These are phyloP conservation scores for Fulvia fulva DNA, from an alignment of 2,329 filamentous ascomycete species.

Conservation along the genomic window DNA sequence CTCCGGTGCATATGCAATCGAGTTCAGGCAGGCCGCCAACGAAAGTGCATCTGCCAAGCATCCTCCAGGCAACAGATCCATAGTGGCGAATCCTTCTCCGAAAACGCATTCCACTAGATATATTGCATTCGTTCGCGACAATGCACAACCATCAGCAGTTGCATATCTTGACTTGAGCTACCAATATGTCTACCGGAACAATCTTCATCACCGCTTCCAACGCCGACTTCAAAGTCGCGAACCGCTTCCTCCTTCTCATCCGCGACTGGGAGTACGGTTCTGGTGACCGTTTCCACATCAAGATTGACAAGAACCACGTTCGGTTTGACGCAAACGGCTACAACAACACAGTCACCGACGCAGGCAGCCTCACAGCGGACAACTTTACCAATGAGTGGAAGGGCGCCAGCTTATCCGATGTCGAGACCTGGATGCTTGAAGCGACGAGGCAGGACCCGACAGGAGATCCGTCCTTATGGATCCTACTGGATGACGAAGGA, in stretches of 20 bases:
- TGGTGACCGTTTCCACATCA: conserved; percentile 7
- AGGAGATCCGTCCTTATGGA: conserved; percentile 3
- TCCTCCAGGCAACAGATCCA: not conserved
- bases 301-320: conserved; percentile 11
- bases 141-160: no score
- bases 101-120: not conserved
- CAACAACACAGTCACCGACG: not conserved
- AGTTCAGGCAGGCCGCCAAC: not conserved
- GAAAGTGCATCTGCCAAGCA: not conserved
- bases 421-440: conserved; percentile 15
- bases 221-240: conserved; percentile 14
- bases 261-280: conserved; percentile 10
- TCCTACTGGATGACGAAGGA: conserved; percentile 12
- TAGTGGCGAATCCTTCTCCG: not conserved
- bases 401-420: conserved; percentile 10
- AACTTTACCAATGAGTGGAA: conserved; percentile 13
- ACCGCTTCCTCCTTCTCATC: conserved; percentile 16
- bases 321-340: conserved; percentile 3
- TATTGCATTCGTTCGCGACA: no score
- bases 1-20: not conserved
- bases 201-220: conserved; percentile 18
- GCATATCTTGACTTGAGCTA: not conserved
- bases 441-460: not conserved
- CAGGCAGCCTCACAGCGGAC: conserved; percentile 1
- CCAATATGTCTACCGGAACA: conserved; percentile 3